These are phyloP conservation scores for Lathyrus oleraceus DNA, from an alignment of 306 rosid genomes.

Conservation along the genomic window DNA sequence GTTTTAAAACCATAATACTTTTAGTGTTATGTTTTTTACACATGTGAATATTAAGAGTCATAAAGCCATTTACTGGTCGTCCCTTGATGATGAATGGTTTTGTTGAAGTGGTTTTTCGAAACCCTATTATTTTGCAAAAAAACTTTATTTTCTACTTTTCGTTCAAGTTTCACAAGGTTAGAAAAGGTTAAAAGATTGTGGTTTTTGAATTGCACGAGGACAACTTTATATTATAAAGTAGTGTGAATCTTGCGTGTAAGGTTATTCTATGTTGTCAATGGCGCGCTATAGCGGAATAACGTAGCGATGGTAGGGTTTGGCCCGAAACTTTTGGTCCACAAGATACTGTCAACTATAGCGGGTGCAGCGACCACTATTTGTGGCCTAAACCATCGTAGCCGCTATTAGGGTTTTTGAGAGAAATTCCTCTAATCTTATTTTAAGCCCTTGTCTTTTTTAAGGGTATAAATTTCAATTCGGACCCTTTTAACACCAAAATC, in stretches of 20 bases:
- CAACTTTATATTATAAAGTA: slow-evolving; percentile 7
- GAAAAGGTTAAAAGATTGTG: background rate
- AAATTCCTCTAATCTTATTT: too few species aligned
- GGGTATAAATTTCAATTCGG: too few species aligned
- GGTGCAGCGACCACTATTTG: too few species aligned
- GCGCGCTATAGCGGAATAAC: too few species aligned
- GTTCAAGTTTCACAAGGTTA: slow-evolving; percentile 9
- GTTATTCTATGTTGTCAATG: too few species aligned
- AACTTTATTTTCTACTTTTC: background rate
- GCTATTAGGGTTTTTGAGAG: too few species aligned
- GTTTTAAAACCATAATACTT: slow-evolving; percentile 2
- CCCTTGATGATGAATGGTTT: background rate
- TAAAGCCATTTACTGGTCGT: slow-evolving; percentile 1
- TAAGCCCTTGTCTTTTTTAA: too few species aligned
- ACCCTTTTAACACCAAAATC: too few species aligned
- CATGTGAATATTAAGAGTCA: slow-evolving; percentile 7
- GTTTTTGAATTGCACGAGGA: slow-evolving; percentile 7
- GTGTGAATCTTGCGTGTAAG: background rate
- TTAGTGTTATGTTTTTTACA: background rate
- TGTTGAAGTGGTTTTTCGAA: background rate
- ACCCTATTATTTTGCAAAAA: background rate
- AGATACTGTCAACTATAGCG: too few species aligned
- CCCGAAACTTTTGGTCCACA: too few species aligned
- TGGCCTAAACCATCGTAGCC: too few species aligned
- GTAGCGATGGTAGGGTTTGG: too few species aligned